These are phyloP conservation scores for Candida anutae DNA, from an alignment of 1,139 yeast genomes.

Conservation along the genomic window DNA sequence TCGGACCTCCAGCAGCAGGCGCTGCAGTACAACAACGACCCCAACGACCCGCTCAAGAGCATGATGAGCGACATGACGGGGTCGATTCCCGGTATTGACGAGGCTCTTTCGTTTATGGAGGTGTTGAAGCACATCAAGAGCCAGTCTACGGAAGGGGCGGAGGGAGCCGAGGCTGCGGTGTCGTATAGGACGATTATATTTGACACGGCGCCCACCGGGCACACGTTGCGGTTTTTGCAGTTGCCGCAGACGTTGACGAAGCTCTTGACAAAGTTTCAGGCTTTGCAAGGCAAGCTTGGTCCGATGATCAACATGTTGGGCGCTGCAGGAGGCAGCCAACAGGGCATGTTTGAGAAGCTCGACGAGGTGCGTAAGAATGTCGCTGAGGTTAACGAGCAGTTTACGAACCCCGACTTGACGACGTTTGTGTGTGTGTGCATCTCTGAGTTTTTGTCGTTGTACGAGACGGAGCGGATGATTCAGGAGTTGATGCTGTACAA, in stretches of 20 bases:
- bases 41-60: slow-evolving; percentile 55
- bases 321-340: slow-evolving; percentile 57
- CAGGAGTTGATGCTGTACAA: slow-evolving; percentile 92
- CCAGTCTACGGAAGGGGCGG: slow-evolving; percentile 39
- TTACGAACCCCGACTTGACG: slow-evolving; percentile 91
- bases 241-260: slow-evolving; percentile 88
- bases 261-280: slow-evolving; percentile 78
- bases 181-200: slow-evolving; percentile 82
- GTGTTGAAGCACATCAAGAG: slow-evolving; percentile 92
- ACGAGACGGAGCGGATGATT: slow-evolving; percentile 95
- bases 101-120: slow-evolving; percentile 95
- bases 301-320: slow-evolving; percentile 79
- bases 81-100: slow-evolving; percentile 96
- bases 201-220: slow-evolving; percentile 99
- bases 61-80: slow-evolving; percentile 91
- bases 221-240: slow-evolving; percentile 88
- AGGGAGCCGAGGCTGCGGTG: slow-evolving; percentile 28
- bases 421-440: slow-evolving; percentile 97
- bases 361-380: slow-evolving; percentile 79
- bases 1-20: slow-evolving; percentile 74
- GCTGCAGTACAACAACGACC: slow-evolving; percentile 46
- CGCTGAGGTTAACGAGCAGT: slow-evolving; percentile 84
- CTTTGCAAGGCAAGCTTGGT: slow-evolving; percentile 79
- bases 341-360: slow-evolving; percentile 75
- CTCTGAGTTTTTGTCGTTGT: slow-evolving; percentile 88